A percentile compares a stretch with the other conserved stretches of the same genome.
Evolutionary conservation across 495 filamentous ascomycete genomes (phyloP).

Genomic region (Neurospora sp.): DNA sequence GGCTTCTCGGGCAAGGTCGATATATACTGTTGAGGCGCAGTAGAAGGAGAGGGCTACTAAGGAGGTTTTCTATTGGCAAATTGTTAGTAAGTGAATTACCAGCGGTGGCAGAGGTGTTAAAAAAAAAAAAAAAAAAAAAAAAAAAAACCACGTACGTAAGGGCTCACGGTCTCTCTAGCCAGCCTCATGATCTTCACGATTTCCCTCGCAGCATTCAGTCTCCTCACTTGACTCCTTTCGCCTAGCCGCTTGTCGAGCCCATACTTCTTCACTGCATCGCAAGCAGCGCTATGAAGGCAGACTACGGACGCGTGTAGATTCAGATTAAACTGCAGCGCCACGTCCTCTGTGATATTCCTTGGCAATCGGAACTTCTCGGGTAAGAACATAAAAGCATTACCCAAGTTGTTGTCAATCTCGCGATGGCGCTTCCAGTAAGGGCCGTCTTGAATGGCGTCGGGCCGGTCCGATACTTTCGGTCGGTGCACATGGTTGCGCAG

Average conservation of each 20-base stretch:
- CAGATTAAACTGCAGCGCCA: slow-evolving; percentile 33
- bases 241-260: slow-evolving; percentile 22
- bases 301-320: slow-evolving; percentile 36
- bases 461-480: slow-evolving; percentile 26
- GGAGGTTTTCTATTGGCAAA: slow-evolving; percentile 22
- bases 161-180: slow-evolving; percentile 18
- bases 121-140: not conserved
- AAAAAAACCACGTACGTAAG: slow-evolving; percentile 13
- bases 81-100: not conserved
- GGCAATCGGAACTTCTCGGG: slow-evolving; percentile 32
- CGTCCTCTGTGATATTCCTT: slow-evolving; percentile 21
- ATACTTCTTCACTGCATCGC: slow-evolving; percentile 29
- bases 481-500: slow-evolving; percentile 34
- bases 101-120: not conserved
- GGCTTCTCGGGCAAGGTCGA: slow-evolving; percentile 21
- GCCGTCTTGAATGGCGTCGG: slow-evolving; percentile 29
- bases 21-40: slow-evolving; percentile 30
- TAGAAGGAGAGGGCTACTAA: slow-evolving; percentile 32
- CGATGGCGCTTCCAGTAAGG: slow-evolving; percentile 37
- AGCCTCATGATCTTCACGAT: slow-evolving; percentile 34
- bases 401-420: slow-evolving; percentile 35
- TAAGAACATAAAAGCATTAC: slow-evolving; percentile 37
- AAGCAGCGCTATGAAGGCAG: slow-evolving; percentile 32
- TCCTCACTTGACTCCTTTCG: slow-evolving; percentile 21
- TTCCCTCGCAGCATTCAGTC: slow-evolving; percentile 30